Conservation (phyloP, 2,329 filamentous ascomycete genomes). For the Alternaria burnsii region DNA sequence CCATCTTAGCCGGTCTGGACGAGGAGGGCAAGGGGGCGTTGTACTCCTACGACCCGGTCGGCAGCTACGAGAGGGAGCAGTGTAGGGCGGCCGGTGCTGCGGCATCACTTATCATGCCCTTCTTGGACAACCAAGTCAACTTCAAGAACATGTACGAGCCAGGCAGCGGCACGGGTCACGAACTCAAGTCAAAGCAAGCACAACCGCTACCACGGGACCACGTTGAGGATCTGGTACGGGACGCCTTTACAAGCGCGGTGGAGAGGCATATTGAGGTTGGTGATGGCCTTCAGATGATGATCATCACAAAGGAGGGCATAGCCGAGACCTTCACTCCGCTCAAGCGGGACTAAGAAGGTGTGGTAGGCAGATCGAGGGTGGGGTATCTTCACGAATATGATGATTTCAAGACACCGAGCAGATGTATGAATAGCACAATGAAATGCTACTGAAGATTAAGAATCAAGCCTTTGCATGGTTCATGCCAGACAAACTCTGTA, state of each 20-base stretch:
- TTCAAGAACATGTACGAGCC: conserved; percentile 98
- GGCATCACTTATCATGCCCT: conserved; percentile 96
- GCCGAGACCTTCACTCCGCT: conserved; percentile 83
- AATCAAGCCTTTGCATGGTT: conserved; percentile 1
- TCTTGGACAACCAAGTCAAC: conserved; percentile 99
- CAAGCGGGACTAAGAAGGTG: conserved; percentile 65
- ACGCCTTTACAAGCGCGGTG: conserved; percentile 97
- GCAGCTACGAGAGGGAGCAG: conserved; percentile 96
- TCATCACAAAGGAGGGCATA: conserved; percentile 87
- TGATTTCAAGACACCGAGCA: conserved; percentile 34
- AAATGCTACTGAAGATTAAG: conserved; percentile 8
- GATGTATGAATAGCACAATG: conserved; percentile 32
- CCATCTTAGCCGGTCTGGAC: conserved; percentile 91
- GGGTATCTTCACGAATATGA: conserved; percentile 50
- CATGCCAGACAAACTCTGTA: background rate
- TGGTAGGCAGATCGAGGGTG: conserved; percentile 27
- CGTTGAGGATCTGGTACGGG: conserved; percentile 89
- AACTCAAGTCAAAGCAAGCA: conserved; percentile 73
- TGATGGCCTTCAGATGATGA: conserved; percentile 93
- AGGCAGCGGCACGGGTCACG: conserved; percentile 83
- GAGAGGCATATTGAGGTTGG: conserved; percentile 99
- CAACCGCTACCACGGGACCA: conserved; percentile 74
- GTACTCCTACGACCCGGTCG: conserved; percentile 97
- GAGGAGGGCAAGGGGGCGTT: conserved; percentile 93
- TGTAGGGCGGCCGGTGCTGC: conserved; percentile 93